Percentiles rank a stretch among this genome's conserved stretches.
phyloP scores from a whole-genome alignment of 495 filamentous ascomycete genomes.

The Penicillium parvum region DNA sequence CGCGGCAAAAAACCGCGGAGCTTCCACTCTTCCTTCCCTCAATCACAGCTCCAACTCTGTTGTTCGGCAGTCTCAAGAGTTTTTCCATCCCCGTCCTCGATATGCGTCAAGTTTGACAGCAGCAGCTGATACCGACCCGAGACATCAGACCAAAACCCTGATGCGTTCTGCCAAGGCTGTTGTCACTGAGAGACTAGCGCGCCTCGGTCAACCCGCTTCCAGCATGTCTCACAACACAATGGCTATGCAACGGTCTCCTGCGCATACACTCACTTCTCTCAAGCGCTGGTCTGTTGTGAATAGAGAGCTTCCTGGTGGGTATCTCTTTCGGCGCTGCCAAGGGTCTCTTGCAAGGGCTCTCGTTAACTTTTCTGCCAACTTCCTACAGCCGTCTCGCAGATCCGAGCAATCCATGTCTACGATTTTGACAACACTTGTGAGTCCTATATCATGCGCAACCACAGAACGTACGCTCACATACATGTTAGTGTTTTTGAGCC shows the following conservation, averaged over 20 bases:
- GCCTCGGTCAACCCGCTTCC: slow-evolving; percentile 13
- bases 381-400: slow-evolving; percentile 52
- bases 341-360: slow-evolving; percentile 10
- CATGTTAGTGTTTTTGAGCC: slow-evolving; percentile 75
- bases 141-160: neutral
- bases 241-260: slow-evolving; percentile 14
- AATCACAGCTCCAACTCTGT: neutral
- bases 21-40: neutral
- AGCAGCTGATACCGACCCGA: neutral
- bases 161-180: slow-evolving; percentile 44
- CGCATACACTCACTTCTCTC: slow-evolving; percentile 66
- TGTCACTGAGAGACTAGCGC: slow-evolving; percentile 29
- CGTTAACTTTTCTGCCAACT: slow-evolving; percentile 2
- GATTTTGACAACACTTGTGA: slow-evolving; percentile 97
- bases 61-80: no score
- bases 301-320: slow-evolving; percentile 62
- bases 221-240: slow-evolving; percentile 25
- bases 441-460: slow-evolving; percentile 11
- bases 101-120: no score
- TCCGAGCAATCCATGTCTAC: slow-evolving; percentile 86
- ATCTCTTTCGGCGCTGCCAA: neutral
- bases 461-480: slow-evolving; percentile 7
- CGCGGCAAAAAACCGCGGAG: slow-evolving; percentile 7
- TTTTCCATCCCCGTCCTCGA: no score
- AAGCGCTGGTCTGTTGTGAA: slow-evolving; percentile 76